Evolutionary conservation across 305 asterid genomes (phyloP), one percentile per base, ranked within the genome.

Genomic region (Striga hermonthica): DNA sequence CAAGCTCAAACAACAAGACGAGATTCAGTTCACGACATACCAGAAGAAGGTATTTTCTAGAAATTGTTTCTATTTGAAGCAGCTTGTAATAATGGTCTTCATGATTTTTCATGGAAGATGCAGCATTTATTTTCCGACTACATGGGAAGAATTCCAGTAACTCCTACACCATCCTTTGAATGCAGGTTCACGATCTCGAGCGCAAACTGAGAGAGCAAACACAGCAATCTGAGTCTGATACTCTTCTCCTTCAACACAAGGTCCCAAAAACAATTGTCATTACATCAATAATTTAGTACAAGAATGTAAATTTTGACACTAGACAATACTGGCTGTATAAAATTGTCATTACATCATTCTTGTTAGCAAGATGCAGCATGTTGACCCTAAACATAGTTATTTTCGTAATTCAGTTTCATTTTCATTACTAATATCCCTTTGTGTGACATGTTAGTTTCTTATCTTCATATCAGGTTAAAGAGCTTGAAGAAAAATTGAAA

Each of bases 131-230:
- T 60, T 43, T 37, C 39, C 34, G 28, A 35, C 35, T 38, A 34
- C 43, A 64, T 62, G 53, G 12, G 62, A 38, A 57, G 36, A 4
- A n/a, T 67, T 43, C 40, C 28, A 37, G 22, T 54, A 64, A 58
- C 40, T 66, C 57, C 4, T 56, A 40, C 31, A 40, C 31, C 62
- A 12, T 64, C 57, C 28, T 59, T 54, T 48, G 60, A 57, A 48
- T 70, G 58, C 91, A 93, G 98, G 83, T 88, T 48, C 81, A 72
- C 79, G 96, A 87, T 64, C 96, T 93, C 9, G 99, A 88, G 74
- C 78, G 65, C 72, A 80, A 81, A 72, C 78, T 93, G 75, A 86
- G 75, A 67, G 92, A 81, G 80, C 88, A 81, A 75, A 57, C 71
- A 36, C 81, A 80, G 53, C 86, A 83, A 61, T 73, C 84, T n/a